Evolutionary conservation across 768 basidiomycete genomes (phyloP), one percentile per base, ranked within the genome.

Genomic region (Clathrus columnatus): DNA sequence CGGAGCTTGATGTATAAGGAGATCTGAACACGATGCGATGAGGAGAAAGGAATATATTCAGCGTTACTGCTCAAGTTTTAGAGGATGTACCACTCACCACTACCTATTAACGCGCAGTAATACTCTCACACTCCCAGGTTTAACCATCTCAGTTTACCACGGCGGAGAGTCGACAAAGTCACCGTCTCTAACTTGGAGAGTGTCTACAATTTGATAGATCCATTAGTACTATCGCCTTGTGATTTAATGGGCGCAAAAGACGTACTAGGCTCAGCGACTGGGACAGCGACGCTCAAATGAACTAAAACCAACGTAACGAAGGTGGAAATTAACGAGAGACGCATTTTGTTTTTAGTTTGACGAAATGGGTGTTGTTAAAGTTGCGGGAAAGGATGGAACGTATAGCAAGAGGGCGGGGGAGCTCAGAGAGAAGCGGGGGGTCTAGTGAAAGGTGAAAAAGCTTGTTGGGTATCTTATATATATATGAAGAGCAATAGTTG

Each of bases 311-410:
- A 14, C 11, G 46, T 47, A 28, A 47, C 18, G 46, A 47, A 23
- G 26, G 46, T 47, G 46, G 46, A 23, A 11, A 47, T 47, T 23
- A 47, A 47, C 46, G 46, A 23, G 46, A 47, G 46, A 47, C 46
- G 46, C 46, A 47, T 47, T 23, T 23, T 47, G 11, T 47, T 23
- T 28, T 23, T 23, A 10, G 14, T 23, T 23, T 5, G 46, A 28
- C 21, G 17, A 28, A 20, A 42, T 11, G 17, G 11, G 18, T 46
- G 18, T 7, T 26, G 18, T 23, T 14, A 28, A n/a, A n/a, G n/a
- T n/a, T n/a, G n/a, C n/a, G n/a, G n/a, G n/a, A n/a, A n/a, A n/a
- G n/a, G n/a, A n/a, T n/a, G n/a, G n/a, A n/a, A n/a, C n/a, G n/a
- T n/a, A n/a, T n/a, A n/a, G n/a, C n/a, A n/a, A n/a, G n/a, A n/a